These are phyloP conservation scores for Gyromitra esculenta DNA, from an alignment of 2,329 filamentous ascomycete genomes.

Conservation along the genomic window DNA sequence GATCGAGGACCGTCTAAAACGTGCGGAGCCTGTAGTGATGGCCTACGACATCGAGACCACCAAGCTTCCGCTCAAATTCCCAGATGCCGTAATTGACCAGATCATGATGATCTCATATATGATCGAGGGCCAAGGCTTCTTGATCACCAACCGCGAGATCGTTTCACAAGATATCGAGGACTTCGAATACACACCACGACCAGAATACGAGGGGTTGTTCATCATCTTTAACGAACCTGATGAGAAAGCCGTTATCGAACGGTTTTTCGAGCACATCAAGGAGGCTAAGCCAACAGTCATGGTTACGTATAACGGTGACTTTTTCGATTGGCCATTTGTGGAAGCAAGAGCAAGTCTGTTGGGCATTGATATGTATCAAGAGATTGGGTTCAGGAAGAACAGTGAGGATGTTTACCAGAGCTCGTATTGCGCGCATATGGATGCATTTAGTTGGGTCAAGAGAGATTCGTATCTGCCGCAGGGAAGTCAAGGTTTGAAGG, in stretches of 20 bases:
- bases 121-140: constrained; percentile 95
- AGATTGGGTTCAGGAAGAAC: constrained; percentile 96
- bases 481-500: constrained; percentile 95
- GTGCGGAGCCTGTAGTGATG: constrained; percentile 96
- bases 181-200: constrained; percentile 97
- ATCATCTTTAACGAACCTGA: constrained; percentile 99
- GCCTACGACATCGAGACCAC: constrained; percentile 99
- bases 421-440: constrained; percentile 96
- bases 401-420: constrained; percentile 96
- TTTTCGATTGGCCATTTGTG: constrained; percentile 99
- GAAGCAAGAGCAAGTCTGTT: constrained; percentile 91
- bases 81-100: constrained; percentile 91
- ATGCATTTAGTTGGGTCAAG: constrained; percentile 99
- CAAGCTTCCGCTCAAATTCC: constrained; percentile 94
- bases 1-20: constrained; percentile 85
- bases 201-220: constrained; percentile 93
- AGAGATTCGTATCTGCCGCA: constrained; percentile 98
- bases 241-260: constrained; percentile 84
- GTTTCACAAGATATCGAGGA: constrained; percentile 97
- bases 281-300: constrained; percentile 94
- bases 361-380: constrained; percentile 98
- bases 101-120: constrained; percentile 99
- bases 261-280: constrained; percentile 96
- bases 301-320: constrained; percentile 99
- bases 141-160: constrained; percentile 97